phyloP scores from a whole-genome alignment of 176 grass and related monocot genomes.

The Aechmea fasciata region DNA sequence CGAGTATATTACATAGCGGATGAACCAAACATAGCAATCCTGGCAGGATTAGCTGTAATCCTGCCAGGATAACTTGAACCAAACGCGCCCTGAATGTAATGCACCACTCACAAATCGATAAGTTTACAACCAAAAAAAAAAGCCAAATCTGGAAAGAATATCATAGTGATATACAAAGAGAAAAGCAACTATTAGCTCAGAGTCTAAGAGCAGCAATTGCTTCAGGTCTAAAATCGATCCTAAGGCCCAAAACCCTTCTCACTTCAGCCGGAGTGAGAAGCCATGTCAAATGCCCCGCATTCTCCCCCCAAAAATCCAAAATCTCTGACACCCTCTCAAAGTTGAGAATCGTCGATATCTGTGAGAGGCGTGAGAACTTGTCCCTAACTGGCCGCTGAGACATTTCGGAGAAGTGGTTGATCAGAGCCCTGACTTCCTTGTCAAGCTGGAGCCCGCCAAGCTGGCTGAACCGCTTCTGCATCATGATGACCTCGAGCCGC shows the following conservation, averaged over 20 bases:
- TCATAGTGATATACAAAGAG: too few species aligned
- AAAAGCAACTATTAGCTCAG: slow-evolving; percentile 21
- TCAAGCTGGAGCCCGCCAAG: slow-evolving; percentile 84
- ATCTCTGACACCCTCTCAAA: slow-evolving; percentile 90
- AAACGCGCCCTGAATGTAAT: too few species aligned
- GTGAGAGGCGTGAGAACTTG: slow-evolving; percentile 85
- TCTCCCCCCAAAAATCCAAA: slow-evolving; percentile 95
- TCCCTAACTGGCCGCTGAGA: slow-evolving; percentile 76
- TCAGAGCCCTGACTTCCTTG: slow-evolving; percentile 73
- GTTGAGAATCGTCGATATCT: slow-evolving; percentile 89
- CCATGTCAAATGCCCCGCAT: slow-evolving; percentile 92
- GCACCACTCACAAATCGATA: too few species aligned
- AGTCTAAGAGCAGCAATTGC: slow-evolving; percentile 83
- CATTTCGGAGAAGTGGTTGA: slow-evolving; percentile 96
- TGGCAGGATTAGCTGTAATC: too few species aligned
- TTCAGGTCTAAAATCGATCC: slow-evolving; percentile 84
- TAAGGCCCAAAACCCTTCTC: slow-evolving; percentile 67
- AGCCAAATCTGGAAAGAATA: too few species aligned
- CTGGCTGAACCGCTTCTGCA: slow-evolving; percentile 95
- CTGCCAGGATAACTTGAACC: too few species aligned
- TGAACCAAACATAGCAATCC: too few species aligned
- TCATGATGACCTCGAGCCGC: slow-evolving; percentile 97
- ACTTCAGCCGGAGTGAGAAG: slow-evolving; percentile 87
- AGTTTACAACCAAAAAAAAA: too few species aligned
- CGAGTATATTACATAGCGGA: too few species aligned